Evolutionary conservation across 2,329 filamentous ascomycete genomes (phyloP), one percentile per base, ranked within the genome.

Genomic region (Penicillium brevicompactum): DNA sequence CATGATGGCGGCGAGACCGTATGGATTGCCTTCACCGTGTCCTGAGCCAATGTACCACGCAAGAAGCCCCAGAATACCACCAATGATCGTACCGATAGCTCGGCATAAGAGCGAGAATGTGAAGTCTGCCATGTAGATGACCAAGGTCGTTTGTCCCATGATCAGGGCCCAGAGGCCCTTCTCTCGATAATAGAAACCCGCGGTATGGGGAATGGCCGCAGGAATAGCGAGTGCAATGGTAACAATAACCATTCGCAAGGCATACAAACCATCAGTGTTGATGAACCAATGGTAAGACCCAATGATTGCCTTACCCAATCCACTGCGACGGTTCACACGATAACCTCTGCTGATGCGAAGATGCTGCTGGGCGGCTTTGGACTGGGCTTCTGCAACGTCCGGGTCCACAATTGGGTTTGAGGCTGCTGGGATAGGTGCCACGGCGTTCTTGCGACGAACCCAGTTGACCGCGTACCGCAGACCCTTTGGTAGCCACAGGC

Each of bases 1-100:
- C 46, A 73, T 67, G 8, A 74, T 68, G 1, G 80, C 80, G 2
- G 71, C 78, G 46, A 83, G 65, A 0, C 81, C 80, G 21, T 81
- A 83, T 0, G 80, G 73, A 54, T 82, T 83, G 0, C 81, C 81
- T 0, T 63, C 53, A 0, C 81, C 81, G 24, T 64, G 63, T 0
- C 79, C 81, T 1, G 80, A 78, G 0, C 80, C 80, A 16, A 81
- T 77, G 40, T 83, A 83, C 81, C 81, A 83, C 1, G 74, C 74
- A 0, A 78, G 65, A 62, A 82, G 67, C 0, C 77, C 81, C 7
- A 81, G 47, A 0, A 78, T 61, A 13, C 81, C 81, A 0, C 81
- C 81, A 9, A 79, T 55, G 0, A 83, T 56, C 0, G 80, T 82
- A 5, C 77, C 81, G 1, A 74, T 49, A 0, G 66, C 62, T 21